Evolutionary conservation across 2,329 filamentous ascomycete genomes (phyloP), one percentile per base, ranked within the genome.

Genomic region (Exophiala sp.): DNA sequence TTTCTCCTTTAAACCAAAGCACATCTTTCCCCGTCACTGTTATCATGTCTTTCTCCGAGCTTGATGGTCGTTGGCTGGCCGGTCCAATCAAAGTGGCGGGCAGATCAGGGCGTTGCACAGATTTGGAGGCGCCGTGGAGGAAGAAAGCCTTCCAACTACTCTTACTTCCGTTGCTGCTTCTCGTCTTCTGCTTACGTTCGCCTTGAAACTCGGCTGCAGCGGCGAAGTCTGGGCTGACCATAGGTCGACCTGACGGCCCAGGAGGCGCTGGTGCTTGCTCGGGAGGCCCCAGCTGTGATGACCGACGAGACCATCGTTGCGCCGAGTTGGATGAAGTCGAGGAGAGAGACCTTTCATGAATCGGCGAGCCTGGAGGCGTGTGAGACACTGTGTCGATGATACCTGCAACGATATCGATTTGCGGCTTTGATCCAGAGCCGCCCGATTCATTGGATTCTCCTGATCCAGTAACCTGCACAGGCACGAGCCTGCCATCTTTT

Each of bases 61-160:
- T 47, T 12, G 45, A 35, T 42, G 33, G 36, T 32, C 29, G 43
- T 20, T 11, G 45, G 18, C 61, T 55, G 66, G 68, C 41, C 64
- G 20, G 20, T 4, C 21, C 40, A 16, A 18, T 50, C 14, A 44
- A 48, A 29, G 14, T 38, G 11, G 42, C 39, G 5, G 38, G 34
- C 14, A 36, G 33, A 9, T 46, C 41, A 11, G 47, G 41, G 16
- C 53, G 47, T 40, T 47, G 24, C 41, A 45, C 10, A n/a, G 35
- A 29, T 12, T 40, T 45, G 14, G 33, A 83, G 69, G 16, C 81
- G 79, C 57, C 81, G 72, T 64, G 81, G 76, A 58, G 39, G 75
- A 7, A 66, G 63, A 34, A 74, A 43, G 57, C 49, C 57, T 61
- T 55, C 55, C 59, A 54, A 39, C 63, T 57, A 32, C 47, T 58